A percentile compares a stretch with the other conserved stretches of the same genome.
Evolutionary conservation across 805 yeast species (phyloP).

Genomic region (Hanseniaspora nectarophila): DNA sequence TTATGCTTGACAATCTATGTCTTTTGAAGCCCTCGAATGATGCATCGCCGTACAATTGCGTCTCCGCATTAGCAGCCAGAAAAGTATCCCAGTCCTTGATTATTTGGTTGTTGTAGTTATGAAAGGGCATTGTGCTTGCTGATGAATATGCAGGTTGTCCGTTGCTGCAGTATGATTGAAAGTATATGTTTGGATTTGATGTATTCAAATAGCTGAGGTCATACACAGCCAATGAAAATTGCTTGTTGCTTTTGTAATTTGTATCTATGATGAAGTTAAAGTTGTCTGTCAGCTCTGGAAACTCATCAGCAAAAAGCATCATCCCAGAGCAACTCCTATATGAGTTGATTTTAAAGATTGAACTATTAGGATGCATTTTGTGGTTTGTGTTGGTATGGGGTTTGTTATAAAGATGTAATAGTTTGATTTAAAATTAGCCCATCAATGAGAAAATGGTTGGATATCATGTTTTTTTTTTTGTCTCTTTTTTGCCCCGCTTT

Average conservation of each 20-base stretch:
- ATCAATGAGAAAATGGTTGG: too few relatives aligned
- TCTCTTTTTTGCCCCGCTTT: too few relatives aligned
- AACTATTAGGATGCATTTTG: neutral
- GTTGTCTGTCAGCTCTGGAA: neutral
- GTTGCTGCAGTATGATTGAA: neutral
- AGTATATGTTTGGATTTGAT: neutral
- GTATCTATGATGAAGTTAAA: conserved; percentile 2
- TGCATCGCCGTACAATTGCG: neutral
- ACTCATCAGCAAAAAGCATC: neutral
- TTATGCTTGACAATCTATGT: neutral
- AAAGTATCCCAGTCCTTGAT: conserved; percentile 6
- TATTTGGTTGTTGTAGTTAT: neutral
- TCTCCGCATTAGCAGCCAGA: neutral
- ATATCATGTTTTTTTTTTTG: neutral
- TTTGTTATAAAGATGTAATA: too few relatives aligned
- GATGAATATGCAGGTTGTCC: neutral
- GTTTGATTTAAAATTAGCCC: too few relatives aligned
- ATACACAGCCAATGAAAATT: neutral
- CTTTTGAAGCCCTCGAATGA: neutral
- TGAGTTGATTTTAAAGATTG: neutral
- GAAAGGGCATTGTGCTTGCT: neutral
- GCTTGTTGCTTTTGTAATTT: neutral
- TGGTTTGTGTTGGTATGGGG: too few relatives aligned
- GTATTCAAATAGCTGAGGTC: neutral
- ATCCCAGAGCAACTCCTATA: conserved; percentile 1